Evolutionary conservation across 2,329 filamentous ascomycete genomes (phyloP).

Genomic region (Kalaharituber pfeilii): DNA sequence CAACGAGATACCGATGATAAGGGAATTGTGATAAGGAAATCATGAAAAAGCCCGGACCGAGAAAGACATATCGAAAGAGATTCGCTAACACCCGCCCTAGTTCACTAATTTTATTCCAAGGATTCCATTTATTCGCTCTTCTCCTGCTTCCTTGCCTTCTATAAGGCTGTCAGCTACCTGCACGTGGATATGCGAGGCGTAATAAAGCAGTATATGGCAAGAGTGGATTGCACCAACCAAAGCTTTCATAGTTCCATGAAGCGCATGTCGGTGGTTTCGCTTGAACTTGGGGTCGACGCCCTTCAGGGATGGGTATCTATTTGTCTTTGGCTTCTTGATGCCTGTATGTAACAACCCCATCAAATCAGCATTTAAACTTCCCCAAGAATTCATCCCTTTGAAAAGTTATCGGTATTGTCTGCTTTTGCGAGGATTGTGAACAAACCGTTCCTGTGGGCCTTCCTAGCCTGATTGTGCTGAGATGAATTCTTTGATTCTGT

Average conservation of each 20-base stretch:
- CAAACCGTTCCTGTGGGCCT: conserved; percentile 89
- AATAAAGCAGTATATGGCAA: too few relatives aligned
- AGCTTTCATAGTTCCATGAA: conserved; percentile 96
- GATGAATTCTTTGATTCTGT: conserved; percentile 99
- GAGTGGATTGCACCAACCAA: conserved; percentile 53
- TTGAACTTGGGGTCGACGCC: conserved; percentile 99
- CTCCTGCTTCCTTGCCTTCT: conserved; percentile 97
- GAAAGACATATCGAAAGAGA: conserved; percentile 7
- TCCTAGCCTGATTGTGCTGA: conserved; percentile 95
- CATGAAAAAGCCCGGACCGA: neutral
- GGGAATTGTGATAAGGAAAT: neutral
- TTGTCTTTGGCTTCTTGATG: conserved; percentile 99
- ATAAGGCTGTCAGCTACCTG: conserved; percentile 23
- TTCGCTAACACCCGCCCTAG: neutral
- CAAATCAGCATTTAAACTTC: too few relatives aligned
- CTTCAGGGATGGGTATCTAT: conserved; percentile 96
- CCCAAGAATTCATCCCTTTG: too few relatives aligned
- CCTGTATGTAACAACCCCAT: conserved; percentile 32
- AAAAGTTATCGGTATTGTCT: too few relatives aligned
- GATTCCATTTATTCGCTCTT: conserved; percentile 50
- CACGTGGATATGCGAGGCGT: too few relatives aligned
- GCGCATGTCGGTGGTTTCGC: conserved; percentile 95
- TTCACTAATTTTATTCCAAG: too few relatives aligned
- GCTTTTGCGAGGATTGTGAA: too few relatives aligned
- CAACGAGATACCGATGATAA: too few relatives aligned